A percentile compares a stretch with the other conserved stretches of the same genome.
Conservation (phyloP, 1,139 yeast genomes). For the Zygoascus sp. region DNA sequence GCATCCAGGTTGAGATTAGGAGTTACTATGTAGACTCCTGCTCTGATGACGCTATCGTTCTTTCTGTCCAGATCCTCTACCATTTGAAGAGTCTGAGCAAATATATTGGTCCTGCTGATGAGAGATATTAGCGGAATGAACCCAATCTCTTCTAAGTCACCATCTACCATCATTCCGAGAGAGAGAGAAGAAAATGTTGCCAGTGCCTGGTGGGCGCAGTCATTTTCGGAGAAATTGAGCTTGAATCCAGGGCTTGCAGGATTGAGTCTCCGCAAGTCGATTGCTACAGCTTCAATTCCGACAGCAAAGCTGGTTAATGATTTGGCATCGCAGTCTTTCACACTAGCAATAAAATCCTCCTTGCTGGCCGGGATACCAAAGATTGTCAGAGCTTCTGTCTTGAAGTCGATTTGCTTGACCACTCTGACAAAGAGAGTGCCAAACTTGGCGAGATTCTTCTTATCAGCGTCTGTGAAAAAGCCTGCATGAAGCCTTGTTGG, state of each 20-base stretch:
- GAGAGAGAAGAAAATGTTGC: slow-evolving; percentile 36
- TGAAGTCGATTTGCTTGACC: slow-evolving; percentile 36
- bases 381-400: slow-evolving; percentile 29
- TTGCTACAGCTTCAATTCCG: slow-evolving; percentile 35
- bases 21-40: slow-evolving; percentile 35
- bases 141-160: slow-evolving; percentile 36
- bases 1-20: slow-evolving; percentile 39
- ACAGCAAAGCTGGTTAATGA: slow-evolving; percentile 22
- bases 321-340: slow-evolving; percentile 1
- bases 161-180: slow-evolving; percentile 29
- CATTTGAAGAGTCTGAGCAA: slow-evolving; percentile 34
- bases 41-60: slow-evolving; percentile 31
- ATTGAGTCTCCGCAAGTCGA: slow-evolving; percentile 38
- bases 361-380: slow-evolving; percentile 23
- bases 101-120: slow-evolving; percentile 36
- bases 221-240: slow-evolving; percentile 34
- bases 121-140: slow-evolving; percentile 39
- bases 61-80: slow-evolving; percentile 27
- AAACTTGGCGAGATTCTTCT: slow-evolving; percentile 24
- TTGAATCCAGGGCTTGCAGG: slow-evolving; percentile 39
- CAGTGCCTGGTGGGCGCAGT: slow-evolving; percentile 40
- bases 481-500: slow-evolving; percentile 9
- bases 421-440: slow-evolving; percentile 34
- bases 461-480: slow-evolving; percentile 19
- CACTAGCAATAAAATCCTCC: slow-evolving; percentile 7